Evolutionary conservation across 441 rosid genomes (phyloP), one percentile per base, ranked within the genome.

Genomic region (Syzygium syzygioides): DNA sequence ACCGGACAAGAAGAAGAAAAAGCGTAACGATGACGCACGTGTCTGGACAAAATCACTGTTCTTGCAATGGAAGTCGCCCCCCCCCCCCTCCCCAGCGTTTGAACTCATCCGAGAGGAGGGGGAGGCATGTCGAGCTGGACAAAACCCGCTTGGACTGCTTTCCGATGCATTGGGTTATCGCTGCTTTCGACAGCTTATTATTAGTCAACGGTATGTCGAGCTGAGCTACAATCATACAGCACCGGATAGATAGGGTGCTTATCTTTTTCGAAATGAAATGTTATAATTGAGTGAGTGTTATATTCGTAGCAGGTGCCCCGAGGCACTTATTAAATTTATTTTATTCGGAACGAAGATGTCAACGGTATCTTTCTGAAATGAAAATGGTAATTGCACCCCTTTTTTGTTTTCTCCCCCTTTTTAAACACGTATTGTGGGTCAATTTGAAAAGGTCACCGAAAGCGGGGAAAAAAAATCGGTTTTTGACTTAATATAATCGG

Each of bases 201-300:
- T 19, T 37, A 37, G 80, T 20, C 4, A 0, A 6, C 13, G 7
- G 1, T 15, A 71, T 1, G 15, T 11, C 7, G 52, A 71, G 3
- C 23, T 3, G 18, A 60, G 34, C 6, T 60, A 28, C 28, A 60
- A 14, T 60, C 18, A 28, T 15, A 28, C 1, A 6, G 1, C 68
- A 6, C 4, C 28, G 18, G 7, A 60, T 3, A 7, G 32, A 28
- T 1, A 60, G 1, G 34, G 26, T 7, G 1, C 0, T 0, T 5
- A 7, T 26, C 30, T 59, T 59, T 59, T 59, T 59, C 15, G 26
- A 26, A 26, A 11, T 59, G 5, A 59, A 59, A 59, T 30, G 12
- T 26, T 26, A 59, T 12, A 59, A 59, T 59, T 59, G 30, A 59
- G 1, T 2, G 5, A 26, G 30, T 59, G 30, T 26, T 59, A 25